Conservation (phyloP, 192 early-diverging fungal species). For the Cladochytrium replicatum region DNA sequence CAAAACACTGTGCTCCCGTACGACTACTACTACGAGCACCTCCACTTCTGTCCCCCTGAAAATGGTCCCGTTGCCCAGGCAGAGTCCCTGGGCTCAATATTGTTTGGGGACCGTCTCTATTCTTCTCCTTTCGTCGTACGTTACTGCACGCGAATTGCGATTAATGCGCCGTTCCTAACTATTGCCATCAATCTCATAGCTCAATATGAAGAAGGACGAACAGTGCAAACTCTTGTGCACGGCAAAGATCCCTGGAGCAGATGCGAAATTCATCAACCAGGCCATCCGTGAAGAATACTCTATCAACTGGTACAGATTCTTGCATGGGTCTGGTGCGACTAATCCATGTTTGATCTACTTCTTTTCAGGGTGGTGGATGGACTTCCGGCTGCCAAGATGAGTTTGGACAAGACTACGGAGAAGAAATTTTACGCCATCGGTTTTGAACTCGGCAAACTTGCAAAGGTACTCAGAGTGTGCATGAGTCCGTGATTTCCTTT, state of each 20-base stretch:
- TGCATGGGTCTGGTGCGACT: background rate
- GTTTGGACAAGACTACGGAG: constrained; percentile 27
- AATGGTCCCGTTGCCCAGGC: constrained; percentile 41
- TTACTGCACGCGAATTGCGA: background rate
- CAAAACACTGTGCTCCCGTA: constrained; percentile 60
- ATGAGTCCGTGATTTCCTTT: background rate
- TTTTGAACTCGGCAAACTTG: constrained; percentile 61
- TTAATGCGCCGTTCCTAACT: background rate
- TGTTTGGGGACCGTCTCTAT: constrained; percentile 93
- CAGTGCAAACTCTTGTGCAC: constrained; percentile 61
- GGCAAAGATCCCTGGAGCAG: constrained; percentile 47
- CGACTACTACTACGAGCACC: constrained; percentile 72
- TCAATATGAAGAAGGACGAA: constrained; percentile 50
- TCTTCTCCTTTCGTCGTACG: constrained; percentile 68
- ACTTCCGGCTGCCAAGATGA: constrained; percentile 58
- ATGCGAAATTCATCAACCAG: constrained; percentile 78
- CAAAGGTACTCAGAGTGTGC: constrained; percentile 3
- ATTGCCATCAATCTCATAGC: constrained; percentile 24
- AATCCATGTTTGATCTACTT: background rate
- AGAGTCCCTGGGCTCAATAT: constrained; percentile 81
- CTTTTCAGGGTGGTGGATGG: constrained; percentile 67
- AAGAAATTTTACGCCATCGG: constrained; percentile 63
- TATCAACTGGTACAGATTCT: constrained; percentile 20
- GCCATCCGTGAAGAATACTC: constrained; percentile 34
- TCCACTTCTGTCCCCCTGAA: constrained; percentile 77